Evolutionary conservation across 768 basidiomycete species (phyloP).

Genomic region (Saitozyma sp.): DNA sequence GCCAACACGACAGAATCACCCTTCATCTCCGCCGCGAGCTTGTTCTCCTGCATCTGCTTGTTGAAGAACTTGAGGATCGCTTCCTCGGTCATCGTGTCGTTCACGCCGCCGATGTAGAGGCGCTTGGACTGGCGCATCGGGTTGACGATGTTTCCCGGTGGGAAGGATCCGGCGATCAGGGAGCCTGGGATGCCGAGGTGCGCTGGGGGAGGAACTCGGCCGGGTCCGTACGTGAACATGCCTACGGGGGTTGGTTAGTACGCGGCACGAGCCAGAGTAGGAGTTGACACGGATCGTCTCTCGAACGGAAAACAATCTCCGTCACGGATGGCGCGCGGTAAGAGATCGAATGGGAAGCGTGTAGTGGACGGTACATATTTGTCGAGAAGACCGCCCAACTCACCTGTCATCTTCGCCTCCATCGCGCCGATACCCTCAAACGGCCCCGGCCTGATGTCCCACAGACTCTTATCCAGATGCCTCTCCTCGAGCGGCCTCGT

Average conservation of each 20-base stretch:
- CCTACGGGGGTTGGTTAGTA: constrained; percentile 73
- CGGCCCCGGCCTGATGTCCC: constrained; percentile 94
- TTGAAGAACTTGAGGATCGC: constrained; percentile 94
- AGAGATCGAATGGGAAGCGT: too few species aligned
- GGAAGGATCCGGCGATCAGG: constrained; percentile 42
- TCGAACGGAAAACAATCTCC: too few species aligned
- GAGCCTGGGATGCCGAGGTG: constrained; percentile 72
- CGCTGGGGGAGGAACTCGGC: constrained; percentile 93
- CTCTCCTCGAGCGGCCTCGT: constrained; percentile 78
- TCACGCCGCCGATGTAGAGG: constrained; percentile 95
- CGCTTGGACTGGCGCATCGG: constrained; percentile 78
- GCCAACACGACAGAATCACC: constrained; percentile 91
- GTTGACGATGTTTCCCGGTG: constrained; percentile 32
- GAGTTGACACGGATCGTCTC: too few species aligned
- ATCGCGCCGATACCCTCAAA: constrained; percentile 92
- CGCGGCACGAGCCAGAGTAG: constrained; percentile 51
- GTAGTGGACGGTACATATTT: too few species aligned
- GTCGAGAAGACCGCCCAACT: constrained; percentile 18
- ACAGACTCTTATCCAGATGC: constrained; percentile 84
- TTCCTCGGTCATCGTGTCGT: constrained; percentile 88
- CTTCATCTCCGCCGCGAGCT: constrained; percentile 41
- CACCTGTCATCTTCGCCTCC: constrained; percentile 98
- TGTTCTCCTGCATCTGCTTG: constrained; percentile 79
- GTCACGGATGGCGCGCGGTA: too few species aligned
- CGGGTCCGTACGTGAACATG: constrained; percentile 76